A percentile compares a stretch with the other conserved stretches of the same genome.
These are phyloP conservation scores for Thuja plicata DNA, from an alignment of 83 land plant species.

Conservation along the genomic window DNA sequence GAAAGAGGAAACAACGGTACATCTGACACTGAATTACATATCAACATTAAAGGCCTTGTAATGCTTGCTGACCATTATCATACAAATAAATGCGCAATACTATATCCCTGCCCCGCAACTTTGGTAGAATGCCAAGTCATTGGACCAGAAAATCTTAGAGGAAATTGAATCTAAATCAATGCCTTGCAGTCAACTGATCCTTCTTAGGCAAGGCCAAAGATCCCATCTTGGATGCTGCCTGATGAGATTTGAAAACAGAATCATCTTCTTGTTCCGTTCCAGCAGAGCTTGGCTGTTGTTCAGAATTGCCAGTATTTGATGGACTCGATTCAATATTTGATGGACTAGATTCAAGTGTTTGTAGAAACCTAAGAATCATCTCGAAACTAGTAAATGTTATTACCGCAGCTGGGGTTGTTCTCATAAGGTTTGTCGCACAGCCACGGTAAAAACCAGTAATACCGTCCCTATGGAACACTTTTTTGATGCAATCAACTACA, in stretches of 20 bases:
- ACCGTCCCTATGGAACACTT: conserved; percentile 74
- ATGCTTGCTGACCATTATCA: conserved; percentile 3
- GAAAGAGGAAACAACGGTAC: not conserved
- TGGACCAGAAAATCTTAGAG: not conserved
- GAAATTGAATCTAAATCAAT: conserved; percentile 4
- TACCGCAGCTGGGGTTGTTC: conserved; percentile 95
- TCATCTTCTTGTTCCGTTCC: conserved; percentile 9
- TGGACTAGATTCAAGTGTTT: conserved; percentile 14
- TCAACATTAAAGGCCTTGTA: not conserved
- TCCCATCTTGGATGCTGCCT: conserved; percentile 9
- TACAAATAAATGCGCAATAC: not conserved
- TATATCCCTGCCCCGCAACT: not conserved
- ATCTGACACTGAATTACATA: not conserved
- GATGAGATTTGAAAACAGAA: conserved; percentile 13
- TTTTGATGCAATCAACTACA: conserved; percentile 73
- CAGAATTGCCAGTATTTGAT: conserved; percentile 3
- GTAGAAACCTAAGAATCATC: conserved; percentile 67
- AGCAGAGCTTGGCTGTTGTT: conserved; percentile 4
- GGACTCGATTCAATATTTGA: conserved; percentile 13
- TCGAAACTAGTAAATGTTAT: conserved; percentile 97
- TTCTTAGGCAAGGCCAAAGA: conserved; percentile 13
- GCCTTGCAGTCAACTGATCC: conserved; percentile 19
- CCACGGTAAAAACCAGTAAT: conserved; percentile 89
- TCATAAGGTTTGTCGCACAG: conserved; percentile 87
- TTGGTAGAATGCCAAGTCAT: not conserved